Percentiles rank a stretch among this genome's conserved stretches.
phyloP scores from a whole-genome alignment of 1,284 basidiomycete genomes.

The Cutaneotrichosporon sp. region DNA sequence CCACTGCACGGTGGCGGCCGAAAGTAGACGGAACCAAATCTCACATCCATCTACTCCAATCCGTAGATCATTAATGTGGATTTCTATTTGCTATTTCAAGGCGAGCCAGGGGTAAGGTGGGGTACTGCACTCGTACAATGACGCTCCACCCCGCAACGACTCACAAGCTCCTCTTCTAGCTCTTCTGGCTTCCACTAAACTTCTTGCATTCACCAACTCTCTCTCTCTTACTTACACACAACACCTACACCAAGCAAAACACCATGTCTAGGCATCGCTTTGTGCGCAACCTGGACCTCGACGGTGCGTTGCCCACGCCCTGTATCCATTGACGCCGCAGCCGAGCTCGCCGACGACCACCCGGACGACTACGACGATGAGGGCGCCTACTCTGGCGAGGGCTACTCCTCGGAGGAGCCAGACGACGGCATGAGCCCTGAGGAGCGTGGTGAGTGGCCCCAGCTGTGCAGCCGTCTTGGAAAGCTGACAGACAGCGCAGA shows the following conservation, averaged over 20 bases:
- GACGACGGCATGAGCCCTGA: constrained; percentile 47
- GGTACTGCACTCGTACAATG: no score
- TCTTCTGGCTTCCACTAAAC: not conserved
- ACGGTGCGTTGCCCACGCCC: constrained; percentile 59
- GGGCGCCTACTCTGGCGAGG: constrained; percentile 37
- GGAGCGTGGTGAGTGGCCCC: constrained; percentile 32
- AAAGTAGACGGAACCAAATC: not conserved
- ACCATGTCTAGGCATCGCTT: constrained; percentile 80
- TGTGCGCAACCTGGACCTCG: constrained; percentile 83
- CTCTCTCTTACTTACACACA: not conserved
- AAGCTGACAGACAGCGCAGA: constrained; percentile 61
- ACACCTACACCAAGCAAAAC: not conserved
- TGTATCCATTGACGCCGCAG: constrained; percentile 4
- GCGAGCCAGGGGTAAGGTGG: not conserved
- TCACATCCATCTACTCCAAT: not conserved
- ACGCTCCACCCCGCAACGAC: not conserved
- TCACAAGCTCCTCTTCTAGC: not conserved
- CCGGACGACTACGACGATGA: constrained; percentile 55
- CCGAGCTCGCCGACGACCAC: constrained; percentile 29
- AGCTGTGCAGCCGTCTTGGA: not conserved
- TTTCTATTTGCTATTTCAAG: not conserved
- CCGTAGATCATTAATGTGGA: not conserved
- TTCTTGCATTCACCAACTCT: not conserved
- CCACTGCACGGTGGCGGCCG: not conserved
- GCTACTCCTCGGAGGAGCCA: constrained; percentile 44